These are phyloP conservation scores for Leishmania amazonensis DNA, from an alignment of 208 protist genomes.

Conservation along the genomic window DNA sequence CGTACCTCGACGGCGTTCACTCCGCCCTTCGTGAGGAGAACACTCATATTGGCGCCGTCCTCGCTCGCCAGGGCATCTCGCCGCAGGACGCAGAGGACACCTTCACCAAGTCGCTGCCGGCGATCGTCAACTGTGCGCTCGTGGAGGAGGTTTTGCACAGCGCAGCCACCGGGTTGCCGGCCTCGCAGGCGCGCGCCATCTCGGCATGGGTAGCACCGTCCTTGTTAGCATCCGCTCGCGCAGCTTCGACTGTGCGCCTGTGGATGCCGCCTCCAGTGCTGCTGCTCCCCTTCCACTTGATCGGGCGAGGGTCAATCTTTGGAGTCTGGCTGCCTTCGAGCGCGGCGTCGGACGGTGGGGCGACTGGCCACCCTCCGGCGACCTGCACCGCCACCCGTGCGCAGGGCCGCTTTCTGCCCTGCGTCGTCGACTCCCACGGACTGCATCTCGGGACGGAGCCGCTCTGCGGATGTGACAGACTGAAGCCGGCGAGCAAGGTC, in stretches of 20 bases:
- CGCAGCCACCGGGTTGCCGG: background rate
- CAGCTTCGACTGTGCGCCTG: conserved; percentile 5
- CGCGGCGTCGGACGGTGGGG: background rate
- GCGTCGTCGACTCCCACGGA: conserved; percentile 14
- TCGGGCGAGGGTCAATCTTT: conserved; percentile 49
- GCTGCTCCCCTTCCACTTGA: conserved; percentile 57
- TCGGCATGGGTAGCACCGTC: background rate
- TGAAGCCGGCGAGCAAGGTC: background rate
- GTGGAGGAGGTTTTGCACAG: conserved; percentile 48
- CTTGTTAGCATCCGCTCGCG: background rate
- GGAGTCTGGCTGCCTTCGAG: conserved; percentile 43
- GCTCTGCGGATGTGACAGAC: background rate
- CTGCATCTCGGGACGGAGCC: conserved; percentile 11
- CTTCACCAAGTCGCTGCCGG: conserved; percentile 44
- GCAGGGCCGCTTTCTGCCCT: conserved; percentile 7
- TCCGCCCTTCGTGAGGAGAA: conserved; percentile 61
- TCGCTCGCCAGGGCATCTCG: conserved; percentile 37
- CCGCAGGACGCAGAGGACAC: conserved; percentile 22
- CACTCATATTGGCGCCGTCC: conserved; percentile 48
- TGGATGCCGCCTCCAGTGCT: conserved; percentile 61
- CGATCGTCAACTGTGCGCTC: conserved; percentile 66
- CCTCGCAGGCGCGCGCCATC: background rate
- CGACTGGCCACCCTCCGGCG: background rate
- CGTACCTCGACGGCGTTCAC: conserved; percentile 51
- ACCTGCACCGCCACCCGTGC: background rate